Percentiles rank a stretch among this genome's conserved stretches.
These are phyloP conservation scores for Hirschfeldia incana DNA, from an alignment of 345 rosid species.

Conservation along the genomic window DNA sequence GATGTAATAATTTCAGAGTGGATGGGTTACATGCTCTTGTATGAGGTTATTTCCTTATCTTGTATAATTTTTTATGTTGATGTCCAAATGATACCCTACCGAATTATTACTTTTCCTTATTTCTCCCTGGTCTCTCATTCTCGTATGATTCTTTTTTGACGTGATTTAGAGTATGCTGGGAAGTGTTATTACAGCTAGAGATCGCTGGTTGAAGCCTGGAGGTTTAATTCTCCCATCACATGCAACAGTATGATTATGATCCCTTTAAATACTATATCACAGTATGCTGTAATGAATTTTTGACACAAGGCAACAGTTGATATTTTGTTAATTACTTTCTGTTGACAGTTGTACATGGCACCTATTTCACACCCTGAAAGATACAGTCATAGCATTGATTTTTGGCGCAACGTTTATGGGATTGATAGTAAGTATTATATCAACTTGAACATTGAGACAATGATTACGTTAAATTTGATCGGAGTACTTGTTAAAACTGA, in stretches of 20 bases:
- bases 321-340: conserved; percentile 28
- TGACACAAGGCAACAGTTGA: conserved; percentile 30
- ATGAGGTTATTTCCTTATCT: conserved; percentile 63
- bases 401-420: conserved; percentile 98
- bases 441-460: conserved; percentile 7
- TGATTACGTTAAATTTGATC: neutral
- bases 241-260: conserved; percentile 60
- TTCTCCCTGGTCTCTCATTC: conserved; percentile 11
- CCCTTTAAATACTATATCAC: conserved; percentile 14
- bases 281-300: conserved; percentile 9
- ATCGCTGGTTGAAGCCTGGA: conserved; percentile 89
- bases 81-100: conserved; percentile 13
- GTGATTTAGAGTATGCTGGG: conserved; percentile 87
- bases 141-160: conserved; percentile 8
- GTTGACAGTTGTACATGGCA: conserved; percentile 86
- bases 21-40: conserved; percentile 99
- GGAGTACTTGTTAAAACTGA: conserved; percentile 6
- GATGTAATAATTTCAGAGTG: conserved; percentile 96
- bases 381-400: conserved; percentile 87
- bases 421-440: conserved; percentile 82
- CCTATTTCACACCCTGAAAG: conserved; percentile 92
- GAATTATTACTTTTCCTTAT: neutral
- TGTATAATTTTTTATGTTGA: conserved; percentile 9
- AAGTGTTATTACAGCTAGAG: conserved; percentile 96
- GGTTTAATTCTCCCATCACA: conserved; percentile 94